Evolutionary conservation across 176 grass and related monocot species (phyloP).

Genomic region (Oryza longistaminata): DNA sequence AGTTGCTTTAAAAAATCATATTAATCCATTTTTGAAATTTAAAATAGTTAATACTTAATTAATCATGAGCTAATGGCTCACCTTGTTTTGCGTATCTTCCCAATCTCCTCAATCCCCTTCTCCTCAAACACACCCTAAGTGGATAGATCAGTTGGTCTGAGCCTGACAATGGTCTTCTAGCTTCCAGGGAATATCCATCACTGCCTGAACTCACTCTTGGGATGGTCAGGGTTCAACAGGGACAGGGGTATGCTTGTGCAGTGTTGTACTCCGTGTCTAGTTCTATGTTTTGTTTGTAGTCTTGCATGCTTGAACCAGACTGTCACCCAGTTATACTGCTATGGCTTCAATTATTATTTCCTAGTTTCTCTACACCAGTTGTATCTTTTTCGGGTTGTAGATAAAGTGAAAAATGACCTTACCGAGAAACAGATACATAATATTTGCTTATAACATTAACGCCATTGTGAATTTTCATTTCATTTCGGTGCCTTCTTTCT

Average conservation of each 20-base stretch:
- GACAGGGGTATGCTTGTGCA: background rate
- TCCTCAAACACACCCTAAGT: no score
- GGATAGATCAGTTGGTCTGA: background rate
- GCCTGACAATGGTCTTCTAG: background rate
- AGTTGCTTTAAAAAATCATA: no score
- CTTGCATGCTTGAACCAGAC: background rate
- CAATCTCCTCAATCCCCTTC: no score
- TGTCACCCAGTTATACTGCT: background rate
- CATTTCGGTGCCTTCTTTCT: background rate
- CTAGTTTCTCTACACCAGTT: background rate
- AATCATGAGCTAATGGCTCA: no score
- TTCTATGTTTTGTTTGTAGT: background rate
- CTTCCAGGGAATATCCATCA: background rate
- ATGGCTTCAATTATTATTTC: background rate
- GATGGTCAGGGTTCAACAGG: background rate
- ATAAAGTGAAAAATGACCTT: background rate
- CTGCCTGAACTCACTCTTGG: constrained; percentile 1
- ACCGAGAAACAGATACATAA: background rate
- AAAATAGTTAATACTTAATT: no score
- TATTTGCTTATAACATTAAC: background rate
- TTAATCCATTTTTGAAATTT: no score
- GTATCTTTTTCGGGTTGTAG: background rate
- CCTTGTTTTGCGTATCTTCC: no score
- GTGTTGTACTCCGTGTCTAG: background rate
- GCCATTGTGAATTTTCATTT: constrained; percentile 1